phyloP scores from a whole-genome alignment of 177 flowering plant genomes.

The Telopea speciosissima region DNA sequence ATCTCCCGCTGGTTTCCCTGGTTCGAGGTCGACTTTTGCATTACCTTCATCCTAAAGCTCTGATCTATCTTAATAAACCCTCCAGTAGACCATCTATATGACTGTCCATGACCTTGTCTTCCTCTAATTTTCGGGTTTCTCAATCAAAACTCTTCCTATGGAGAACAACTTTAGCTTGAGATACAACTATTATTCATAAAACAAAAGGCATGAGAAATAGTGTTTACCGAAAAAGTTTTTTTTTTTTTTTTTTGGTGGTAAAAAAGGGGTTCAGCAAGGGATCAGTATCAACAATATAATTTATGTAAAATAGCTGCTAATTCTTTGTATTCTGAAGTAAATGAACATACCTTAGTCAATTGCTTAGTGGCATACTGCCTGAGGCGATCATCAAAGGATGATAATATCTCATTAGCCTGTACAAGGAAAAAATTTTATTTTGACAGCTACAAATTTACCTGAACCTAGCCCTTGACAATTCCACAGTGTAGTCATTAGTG shows the following conservation, averaged over 20 bases:
- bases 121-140: too few species aligned
- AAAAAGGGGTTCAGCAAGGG: neutral
- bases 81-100: too few species aligned
- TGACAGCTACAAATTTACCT: neutral
- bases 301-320: neutral
- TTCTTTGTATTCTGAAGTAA: neutral
- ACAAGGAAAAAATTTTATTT: neutral
- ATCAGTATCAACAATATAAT: neutral
- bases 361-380: conserved; percentile 82
- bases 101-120: too few species aligned
- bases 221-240: neutral
- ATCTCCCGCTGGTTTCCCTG: too few species aligned
- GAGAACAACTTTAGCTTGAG: too few species aligned
- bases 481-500: neutral
- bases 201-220: neutral
- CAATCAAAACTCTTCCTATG: too few species aligned
- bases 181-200: too few species aligned
- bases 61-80: too few species aligned
- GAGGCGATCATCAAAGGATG: conserved; percentile 96
- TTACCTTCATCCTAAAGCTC: too few species aligned
- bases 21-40: too few species aligned
- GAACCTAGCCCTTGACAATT: neutral
- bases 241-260: neutral
- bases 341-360: conserved; percentile 58
- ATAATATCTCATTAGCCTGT: conserved; percentile 75